These are phyloP conservation scores for Cryptosporidium felis DNA, from an alignment of 169 alveolate species.

Conservation along the genomic window DNA sequence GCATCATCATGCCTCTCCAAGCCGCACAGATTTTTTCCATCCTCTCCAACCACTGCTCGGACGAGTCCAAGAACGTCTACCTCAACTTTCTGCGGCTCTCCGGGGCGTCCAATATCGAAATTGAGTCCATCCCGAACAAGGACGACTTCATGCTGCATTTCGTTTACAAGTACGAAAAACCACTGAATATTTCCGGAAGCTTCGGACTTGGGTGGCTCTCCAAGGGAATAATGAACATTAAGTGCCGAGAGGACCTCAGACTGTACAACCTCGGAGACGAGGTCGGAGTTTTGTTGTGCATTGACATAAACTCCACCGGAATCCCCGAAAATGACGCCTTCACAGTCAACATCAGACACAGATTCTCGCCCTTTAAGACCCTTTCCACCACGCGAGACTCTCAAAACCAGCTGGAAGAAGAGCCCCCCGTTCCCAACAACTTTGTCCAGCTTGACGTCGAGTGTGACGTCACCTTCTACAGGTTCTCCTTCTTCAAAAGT, in stretches of 20 bases:
- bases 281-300: constrained; percentile 34
- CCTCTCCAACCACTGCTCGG: constrained; percentile 3
- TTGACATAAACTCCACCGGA: constrained; percentile 54
- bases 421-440: no score
- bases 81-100: constrained; percentile 20
- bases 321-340: constrained; percentile 68
- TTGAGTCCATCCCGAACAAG: constrained; percentile 25
- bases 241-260: constrained; percentile 24
- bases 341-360: constrained; percentile 47
- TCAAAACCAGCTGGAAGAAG: no score
- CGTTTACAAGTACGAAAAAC: constrained; percentile 33
- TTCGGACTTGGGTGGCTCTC: constrained; percentile 62
- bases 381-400: no score
- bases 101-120: constrained; percentile 46
- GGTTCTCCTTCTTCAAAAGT: constrained; percentile 54
- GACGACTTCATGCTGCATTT: constrained; percentile 22
- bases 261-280: constrained; percentile 45
- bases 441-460: constrained; percentile 58
- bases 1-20: constrained; percentile 26
- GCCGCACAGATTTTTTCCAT: neutral
- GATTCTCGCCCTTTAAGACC: constrained; percentile 40
- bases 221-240: neutral
- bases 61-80: constrained; percentile 25
- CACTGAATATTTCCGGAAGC: constrained; percentile 22
- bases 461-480: constrained; percentile 44